These are phyloP conservation scores for Golubevia sp. DNA, from an alignment of 1,284 basidiomycete genomes.

Conservation along the genomic window DNA sequence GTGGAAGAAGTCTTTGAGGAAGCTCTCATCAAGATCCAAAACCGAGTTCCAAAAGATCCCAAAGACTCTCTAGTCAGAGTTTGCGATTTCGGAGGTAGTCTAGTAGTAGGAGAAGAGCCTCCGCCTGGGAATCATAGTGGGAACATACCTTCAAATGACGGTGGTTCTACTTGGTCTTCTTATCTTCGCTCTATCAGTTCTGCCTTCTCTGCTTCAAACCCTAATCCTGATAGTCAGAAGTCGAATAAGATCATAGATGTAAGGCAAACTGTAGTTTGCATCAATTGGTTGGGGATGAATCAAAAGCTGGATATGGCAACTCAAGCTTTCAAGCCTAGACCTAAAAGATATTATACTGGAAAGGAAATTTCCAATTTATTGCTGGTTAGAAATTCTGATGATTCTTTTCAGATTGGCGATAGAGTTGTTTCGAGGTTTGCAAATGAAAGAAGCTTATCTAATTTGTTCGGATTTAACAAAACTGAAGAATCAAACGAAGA, in stretches of 20 bases:
- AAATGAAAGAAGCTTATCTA: too few relatives aligned
- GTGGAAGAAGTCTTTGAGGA: conserved; percentile 77
- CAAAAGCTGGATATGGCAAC: conserved; percentile 74
- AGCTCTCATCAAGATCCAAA: conserved; percentile 69
- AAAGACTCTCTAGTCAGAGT: conserved; percentile 63
- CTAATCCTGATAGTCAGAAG: conserved; percentile 61
- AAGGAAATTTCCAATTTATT: conserved; percentile 72
- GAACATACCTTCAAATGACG: conserved; percentile 24
- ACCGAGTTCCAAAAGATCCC: conserved; percentile 69
- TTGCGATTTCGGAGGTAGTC: conserved; percentile 20
- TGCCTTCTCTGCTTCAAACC: conserved; percentile 61
- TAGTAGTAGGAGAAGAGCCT: conserved; percentile 13
- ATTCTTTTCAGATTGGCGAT: conserved; percentile 57
- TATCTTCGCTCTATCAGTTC: conserved; percentile 14
- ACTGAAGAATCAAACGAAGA: conserved; percentile 10
- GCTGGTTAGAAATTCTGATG: conserved; percentile 53
- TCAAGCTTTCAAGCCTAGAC: conserved; percentile 70
- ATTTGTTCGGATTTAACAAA: too few relatives aligned
- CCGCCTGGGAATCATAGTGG: conserved; percentile 13
- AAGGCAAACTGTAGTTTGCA: conserved; percentile 76
- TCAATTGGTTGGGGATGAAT: conserved; percentile 87
- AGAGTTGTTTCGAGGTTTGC: conserved; percentile 52
- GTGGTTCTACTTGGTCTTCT: conserved; percentile 23
- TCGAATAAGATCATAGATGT: conserved; percentile 68
- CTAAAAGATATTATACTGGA: conserved; percentile 76